phyloP scores from a whole-genome alignment of 352 stramenopile genomes.

The Globisporangium okanoganense region DNA sequence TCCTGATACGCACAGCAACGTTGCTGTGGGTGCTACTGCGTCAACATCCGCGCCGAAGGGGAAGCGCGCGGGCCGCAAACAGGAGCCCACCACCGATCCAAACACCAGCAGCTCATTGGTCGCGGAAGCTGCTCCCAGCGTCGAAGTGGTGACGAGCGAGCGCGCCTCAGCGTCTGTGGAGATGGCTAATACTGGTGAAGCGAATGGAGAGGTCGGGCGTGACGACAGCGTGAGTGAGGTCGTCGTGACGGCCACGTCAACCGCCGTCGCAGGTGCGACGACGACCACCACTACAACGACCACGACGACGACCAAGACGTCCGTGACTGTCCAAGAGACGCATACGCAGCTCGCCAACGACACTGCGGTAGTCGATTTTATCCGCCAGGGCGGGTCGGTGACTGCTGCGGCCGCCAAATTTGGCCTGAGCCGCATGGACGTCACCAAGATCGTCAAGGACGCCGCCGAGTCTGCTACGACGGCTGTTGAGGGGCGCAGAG shows the following conservation, averaged over 20 bases:
- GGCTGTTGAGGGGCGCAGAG: not conserved
- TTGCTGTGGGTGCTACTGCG: not conserved
- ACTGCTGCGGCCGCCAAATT: slow-evolving; percentile 24
- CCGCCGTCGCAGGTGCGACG: not conserved
- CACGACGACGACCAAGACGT: not conserved
- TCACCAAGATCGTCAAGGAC: slow-evolving; percentile 24
- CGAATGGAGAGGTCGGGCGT: not conserved
- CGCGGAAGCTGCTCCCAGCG: not conserved
- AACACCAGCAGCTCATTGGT: slow-evolving; percentile 7
- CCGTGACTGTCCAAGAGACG: not conserved
- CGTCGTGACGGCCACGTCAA: not conserved
- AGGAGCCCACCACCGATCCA: slow-evolving; percentile 1
- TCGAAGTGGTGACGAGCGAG: not conserved
- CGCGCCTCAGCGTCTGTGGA: not conserved
- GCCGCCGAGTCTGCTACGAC: slow-evolving; percentile 2
- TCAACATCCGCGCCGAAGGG: slow-evolving; percentile 10
- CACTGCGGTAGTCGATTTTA: slow-evolving; percentile 18
- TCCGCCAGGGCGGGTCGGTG: slow-evolving; percentile 22
- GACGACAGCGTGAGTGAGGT: slow-evolving; percentile 1
- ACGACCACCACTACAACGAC: not conserved
- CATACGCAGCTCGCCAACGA: not conserved
- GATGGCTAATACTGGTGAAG: not conserved
- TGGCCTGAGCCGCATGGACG: slow-evolving; percentile 22
- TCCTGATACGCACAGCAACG: not conserved
- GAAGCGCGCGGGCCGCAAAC: slow-evolving; percentile 3